phyloP scores from a whole-genome alignment of 768 basidiomycete species.

The Termitomyces sp. region DNA sequence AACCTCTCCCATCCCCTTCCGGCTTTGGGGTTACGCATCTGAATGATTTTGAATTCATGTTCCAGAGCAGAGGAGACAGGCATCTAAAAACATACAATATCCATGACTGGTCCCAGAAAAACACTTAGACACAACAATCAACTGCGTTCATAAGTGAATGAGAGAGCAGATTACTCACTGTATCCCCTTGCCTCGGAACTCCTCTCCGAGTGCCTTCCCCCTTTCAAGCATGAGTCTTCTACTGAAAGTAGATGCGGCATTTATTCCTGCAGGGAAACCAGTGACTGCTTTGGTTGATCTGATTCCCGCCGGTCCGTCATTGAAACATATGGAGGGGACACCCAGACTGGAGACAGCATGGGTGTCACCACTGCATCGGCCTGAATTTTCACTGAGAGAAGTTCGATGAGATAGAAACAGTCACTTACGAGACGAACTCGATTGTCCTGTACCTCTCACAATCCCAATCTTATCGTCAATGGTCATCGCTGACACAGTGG shows the following conservation, averaged over 20 bases:
- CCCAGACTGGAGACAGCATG: constrained; percentile 32
- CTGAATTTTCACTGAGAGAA: constrained; percentile 14
- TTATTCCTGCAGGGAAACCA: constrained; percentile 56
- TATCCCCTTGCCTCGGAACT: constrained; percentile 66
- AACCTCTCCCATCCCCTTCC: constrained; percentile 46
- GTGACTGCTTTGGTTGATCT: constrained; percentile 38
- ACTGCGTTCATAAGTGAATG: background rate
- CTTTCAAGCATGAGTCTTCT: constrained; percentile 57
- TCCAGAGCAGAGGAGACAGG: background rate
- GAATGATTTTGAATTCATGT: background rate
- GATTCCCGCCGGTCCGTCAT: constrained; percentile 44
- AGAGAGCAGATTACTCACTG: constrained; percentile 21
- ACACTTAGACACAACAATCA: constrained; percentile 22
- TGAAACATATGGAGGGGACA: constrained; percentile 40
- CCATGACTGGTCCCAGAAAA: constrained; percentile 47
- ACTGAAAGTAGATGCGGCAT: constrained; percentile 46
- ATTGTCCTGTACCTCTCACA: constrained; percentile 39
- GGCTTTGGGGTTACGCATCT: constrained; percentile 49
- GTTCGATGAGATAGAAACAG: too few species aligned
- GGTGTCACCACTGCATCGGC: constrained; percentile 43
- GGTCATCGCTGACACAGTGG: constrained; percentile 32
- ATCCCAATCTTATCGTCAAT: constrained; percentile 41
- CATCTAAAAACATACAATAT: constrained; percentile 31
- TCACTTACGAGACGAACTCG: constrained; percentile 28
- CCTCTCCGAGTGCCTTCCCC: constrained; percentile 57